These are phyloP conservation scores for Venturia pyrina DNA, from an alignment of 2,329 filamentous ascomycete species.

Conservation along the genomic window DNA sequence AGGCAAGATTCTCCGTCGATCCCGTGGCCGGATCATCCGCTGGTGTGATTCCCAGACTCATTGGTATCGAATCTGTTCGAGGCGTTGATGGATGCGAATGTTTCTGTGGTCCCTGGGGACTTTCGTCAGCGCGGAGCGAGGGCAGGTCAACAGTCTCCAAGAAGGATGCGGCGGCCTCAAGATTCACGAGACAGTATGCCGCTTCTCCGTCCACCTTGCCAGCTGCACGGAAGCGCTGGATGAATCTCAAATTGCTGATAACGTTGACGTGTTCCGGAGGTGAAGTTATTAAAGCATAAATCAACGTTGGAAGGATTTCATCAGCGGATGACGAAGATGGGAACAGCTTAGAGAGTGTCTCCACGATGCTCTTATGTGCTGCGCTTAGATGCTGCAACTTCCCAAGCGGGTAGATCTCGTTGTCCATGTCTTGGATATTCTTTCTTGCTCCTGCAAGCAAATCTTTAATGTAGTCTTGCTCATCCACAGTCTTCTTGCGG, in stretches of 20 bases:
- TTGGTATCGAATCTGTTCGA: constrained; percentile 23
- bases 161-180: constrained; percentile 91
- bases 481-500: constrained; percentile 43
- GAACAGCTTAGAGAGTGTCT: constrained; percentile 59
- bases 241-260: constrained; percentile 90
- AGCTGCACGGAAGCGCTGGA: constrained; percentile 80
- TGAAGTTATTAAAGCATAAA: constrained; percentile 88
- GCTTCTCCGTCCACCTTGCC: constrained; percentile 85
- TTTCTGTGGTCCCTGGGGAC: constrained; percentile 53
- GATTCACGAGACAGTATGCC: constrained; percentile 90
- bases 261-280: constrained; percentile 77
- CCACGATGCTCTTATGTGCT: constrained; percentile 89
- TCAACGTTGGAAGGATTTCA: constrained; percentile 92
- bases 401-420: constrained; percentile 77
- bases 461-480: constrained; percentile 56
- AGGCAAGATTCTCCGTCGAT: constrained; percentile 7
- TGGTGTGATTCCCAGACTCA: constrained; percentile 28
- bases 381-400: constrained; percentile 83
- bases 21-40: constrained; percentile 21
- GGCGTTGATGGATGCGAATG: constrained; percentile 39
- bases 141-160: constrained; percentile 91
- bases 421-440: constrained; percentile 71
- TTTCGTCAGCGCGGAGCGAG: constrained; percentile 72
- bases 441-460: constrained; percentile 58
- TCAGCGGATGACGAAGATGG: constrained; percentile 80